Base-by-base conservation (phyloP, 2,329 filamentous ascomycete genomes). In the Diaporthe ampelina region DNA sequence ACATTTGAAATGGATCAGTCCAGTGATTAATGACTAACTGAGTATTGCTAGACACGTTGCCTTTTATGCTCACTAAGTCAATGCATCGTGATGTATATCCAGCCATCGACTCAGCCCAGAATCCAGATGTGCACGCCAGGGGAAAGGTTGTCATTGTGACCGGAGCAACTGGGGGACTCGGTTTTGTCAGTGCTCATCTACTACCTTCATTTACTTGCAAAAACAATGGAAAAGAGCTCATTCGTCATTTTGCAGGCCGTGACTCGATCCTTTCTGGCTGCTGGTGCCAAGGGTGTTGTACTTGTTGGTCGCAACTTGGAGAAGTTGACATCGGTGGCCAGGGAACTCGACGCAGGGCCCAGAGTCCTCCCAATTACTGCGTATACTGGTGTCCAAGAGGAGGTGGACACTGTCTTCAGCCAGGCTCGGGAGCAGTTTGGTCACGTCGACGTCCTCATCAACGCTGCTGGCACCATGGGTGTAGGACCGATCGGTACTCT, bases 151-250 rank as follows among this genome's bases (percentile, higher is more conserved):
- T 79, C 4, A 70, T 81, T 13, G 76, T 80, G 35, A 79, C 77
- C 5, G 78, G 81, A 10, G 79, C 78, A 2, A 75, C 72, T 67
- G 74, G 78, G 48, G 82, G 82, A 45, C 48, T 83, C 40, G 81
- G 81, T 17, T 78, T 73, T 32, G 81, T 81, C 73, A 40, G 72
- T 70, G 26, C 13, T 3, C 17, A 4, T 15, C 5, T 15, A 13
- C 61, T 6, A 2, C 8, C 6, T 19, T 24, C 1, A 6, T 29
- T 19, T 2, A 21, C 11, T 19, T 10, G 21, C 3, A 21, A 13
- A 13, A 40, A 4, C 21, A 1, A 5, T 13, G 26, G 6, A 17
- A 9, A 17, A 45, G 40, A n/a, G 2, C 17, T 45, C 13, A 63
- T 32, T 13, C 29, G 17, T 21, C n/a, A 11, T 3, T 11, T 21